phyloP scores from a whole-genome alignment of 495 filamentous ascomycete species.

The Lepraria neglecta region DNA sequence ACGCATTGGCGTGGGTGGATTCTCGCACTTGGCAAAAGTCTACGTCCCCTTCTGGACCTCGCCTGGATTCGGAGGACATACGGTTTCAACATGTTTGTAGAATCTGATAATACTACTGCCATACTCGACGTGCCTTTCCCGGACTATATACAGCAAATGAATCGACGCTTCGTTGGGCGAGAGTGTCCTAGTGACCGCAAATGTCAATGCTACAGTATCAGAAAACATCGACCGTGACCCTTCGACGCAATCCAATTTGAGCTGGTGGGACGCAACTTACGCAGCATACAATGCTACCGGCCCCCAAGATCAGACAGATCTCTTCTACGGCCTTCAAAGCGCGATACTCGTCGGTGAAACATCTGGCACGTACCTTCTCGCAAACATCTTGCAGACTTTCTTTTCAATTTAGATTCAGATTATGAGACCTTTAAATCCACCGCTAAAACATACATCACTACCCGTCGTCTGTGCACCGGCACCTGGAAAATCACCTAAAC shows the following conservation, averaged over 20 bases:
- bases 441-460: not conserved
- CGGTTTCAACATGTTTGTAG: too few relatives aligned
- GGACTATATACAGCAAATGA: too few relatives aligned
- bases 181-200: not conserved
- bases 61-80: too few relatives aligned
- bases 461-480: conserved; percentile 10
- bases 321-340: not conserved
- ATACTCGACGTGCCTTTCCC: too few relatives aligned
- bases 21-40: too few relatives aligned
- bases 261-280: not conserved
- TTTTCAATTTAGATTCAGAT: not conserved
- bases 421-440: not conserved
- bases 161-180: not conserved
- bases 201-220: conserved; percentile 14
- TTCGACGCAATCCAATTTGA: not conserved
- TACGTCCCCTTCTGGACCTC: too few relatives aligned
- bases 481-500: conserved; percentile 9
- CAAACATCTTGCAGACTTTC: not conserved
- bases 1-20: too few relatives aligned
- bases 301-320: not conserved
- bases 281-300: not conserved
- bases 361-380: not conserved
- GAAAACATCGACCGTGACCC: conserved; percentile 1
- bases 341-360: not conserved
- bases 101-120: too few relatives aligned